These are phyloP conservation scores for Rhizophagus clarus DNA, from an alignment of 192 early-diverging fungal species.

Conservation along the genomic window DNA sequence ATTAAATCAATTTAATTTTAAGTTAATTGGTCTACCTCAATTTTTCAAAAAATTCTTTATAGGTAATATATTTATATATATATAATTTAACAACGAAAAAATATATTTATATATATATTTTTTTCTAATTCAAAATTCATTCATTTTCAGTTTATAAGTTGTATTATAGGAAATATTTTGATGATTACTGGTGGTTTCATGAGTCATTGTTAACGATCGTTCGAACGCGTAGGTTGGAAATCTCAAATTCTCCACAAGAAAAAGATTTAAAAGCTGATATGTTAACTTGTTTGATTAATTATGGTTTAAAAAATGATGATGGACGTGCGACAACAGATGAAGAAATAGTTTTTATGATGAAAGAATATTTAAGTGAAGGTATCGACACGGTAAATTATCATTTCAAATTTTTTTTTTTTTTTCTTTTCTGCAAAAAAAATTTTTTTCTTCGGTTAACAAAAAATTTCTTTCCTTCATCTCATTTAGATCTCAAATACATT, in stretches of 20 bases:
- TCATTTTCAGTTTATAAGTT: background rate
- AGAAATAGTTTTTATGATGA: background rate
- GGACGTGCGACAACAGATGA: background rate
- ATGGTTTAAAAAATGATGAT: background rate
- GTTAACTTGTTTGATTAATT: background rate
- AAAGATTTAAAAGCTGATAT: background rate
- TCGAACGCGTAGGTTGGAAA: background rate
- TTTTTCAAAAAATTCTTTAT: background rate
- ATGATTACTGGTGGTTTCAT: background rate
- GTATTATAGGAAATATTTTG: background rate
- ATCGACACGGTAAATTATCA: background rate
- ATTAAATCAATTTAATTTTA: background rate
- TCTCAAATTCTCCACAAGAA: background rate
- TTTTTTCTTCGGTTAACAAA: background rate
- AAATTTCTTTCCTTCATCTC: background rate
- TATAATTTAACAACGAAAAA: too few relatives aligned
- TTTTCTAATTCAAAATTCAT: background rate
- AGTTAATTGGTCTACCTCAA: background rate
- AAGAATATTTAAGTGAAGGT: background rate
- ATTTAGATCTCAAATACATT: constrained; percentile 6
- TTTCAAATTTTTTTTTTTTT: background rate
- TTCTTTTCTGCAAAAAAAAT: background rate
- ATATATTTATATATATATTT: too few relatives aligned
- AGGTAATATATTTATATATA: background rate
- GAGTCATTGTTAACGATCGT: background rate